Base-by-base conservation (phyloP, 2,329 filamentous ascomycete genomes). In the Neopestalotiopsis sp. region DNA sequence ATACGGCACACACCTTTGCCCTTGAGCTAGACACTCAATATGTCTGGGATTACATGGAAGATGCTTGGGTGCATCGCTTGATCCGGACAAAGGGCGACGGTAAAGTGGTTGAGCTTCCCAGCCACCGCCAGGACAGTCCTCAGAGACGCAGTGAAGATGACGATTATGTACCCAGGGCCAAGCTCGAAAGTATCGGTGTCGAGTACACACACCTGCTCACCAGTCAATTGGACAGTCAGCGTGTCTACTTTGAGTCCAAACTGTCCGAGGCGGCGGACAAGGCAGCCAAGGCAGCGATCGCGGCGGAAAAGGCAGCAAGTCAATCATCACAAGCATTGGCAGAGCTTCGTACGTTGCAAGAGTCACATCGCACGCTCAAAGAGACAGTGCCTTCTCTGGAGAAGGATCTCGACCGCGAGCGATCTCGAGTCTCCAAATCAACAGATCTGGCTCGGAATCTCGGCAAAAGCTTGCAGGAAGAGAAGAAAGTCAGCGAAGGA, bases 1-100 rank as follows among this genome's bases (percentile, higher is more conserved):
- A 93, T 67, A 97, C 94, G 3, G 90, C 90, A 4, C 96, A 99
- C 80, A 93, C 92, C 71, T 99, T 97, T 78, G 92, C 94, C 32
- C 92, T 99, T 79, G 96, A 99, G 78, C 89, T 98, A 49, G 90
- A 92, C 71, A 97, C 94, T 0, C 95, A 99, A 79, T 92, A 97
- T 74, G 95, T 99, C 1, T 99, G 96, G 96, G 96, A 99, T 80
- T 99, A 99, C 73, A 94, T 93, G 0, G 94, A 94, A 4, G 96
- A 99, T 77, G 93, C 92, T 76, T 99, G 97, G 86, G 96, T 98
- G 63, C 96, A 99, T 80, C 91, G 96, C 10, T 89, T 98, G 65
- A 97, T 99, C 68, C 92, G 97, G 73, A 94, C 94, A 77, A 97
- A 98, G 82, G 91, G 94, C 10, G 94, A 97, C 78, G 94, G 94